Evolutionary conservation across 2,329 filamentous ascomycete genomes (phyloP), one percentile per base, ranked within the genome.

Genomic region (Aspergillus terreus): DNA sequence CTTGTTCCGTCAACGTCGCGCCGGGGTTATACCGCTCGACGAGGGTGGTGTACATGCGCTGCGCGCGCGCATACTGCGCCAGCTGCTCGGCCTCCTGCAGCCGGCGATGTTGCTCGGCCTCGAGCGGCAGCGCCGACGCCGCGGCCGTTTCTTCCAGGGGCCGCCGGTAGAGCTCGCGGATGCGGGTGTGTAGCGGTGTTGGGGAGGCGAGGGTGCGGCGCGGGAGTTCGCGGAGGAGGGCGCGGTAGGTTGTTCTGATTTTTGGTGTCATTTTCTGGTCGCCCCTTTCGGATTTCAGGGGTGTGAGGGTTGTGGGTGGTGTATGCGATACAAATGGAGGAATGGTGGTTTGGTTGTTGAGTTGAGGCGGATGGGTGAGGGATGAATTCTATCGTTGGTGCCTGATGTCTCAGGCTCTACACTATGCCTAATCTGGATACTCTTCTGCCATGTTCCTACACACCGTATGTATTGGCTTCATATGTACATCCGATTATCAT

Each of bases 21-120:
- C 92, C 91, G 0, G 91, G 91, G 71, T 97, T 97, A 74, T 99
- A 97, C 62, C 92, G 81, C 73, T 96, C 92, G 35, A 97, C 71
- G 41, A 97, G 75, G 14, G 83, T 86, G 23, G 83, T 81, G 70
- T 97, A 96, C 67, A 83, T 82, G 47, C 92, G 80, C 76, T 99
- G 94, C n/a, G 92, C 86, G 61, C 83, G 83, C 17, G 94, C 79
- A 68, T 96, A 97, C 51, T 84, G 81, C 23, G 91, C 73, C 59
- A 90, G 84, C 71, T 97, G 90, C 57, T 90, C 83, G n/a, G 84
- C 86, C 59, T 89, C 76, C 46, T 78, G 68, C 12, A 74, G 44
- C 21, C 68, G 64, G 3, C 56, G 44, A 7, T 60, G 59, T 19
- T 62, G 53, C n/a, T 54, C 56, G 0, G 46, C 44, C 15, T 17